Evolutionary conservation across 129 eudicot genomes (phyloP), one percentile per base, ranked within the genome.

Genomic region (Tanacetum coccineum): DNA sequence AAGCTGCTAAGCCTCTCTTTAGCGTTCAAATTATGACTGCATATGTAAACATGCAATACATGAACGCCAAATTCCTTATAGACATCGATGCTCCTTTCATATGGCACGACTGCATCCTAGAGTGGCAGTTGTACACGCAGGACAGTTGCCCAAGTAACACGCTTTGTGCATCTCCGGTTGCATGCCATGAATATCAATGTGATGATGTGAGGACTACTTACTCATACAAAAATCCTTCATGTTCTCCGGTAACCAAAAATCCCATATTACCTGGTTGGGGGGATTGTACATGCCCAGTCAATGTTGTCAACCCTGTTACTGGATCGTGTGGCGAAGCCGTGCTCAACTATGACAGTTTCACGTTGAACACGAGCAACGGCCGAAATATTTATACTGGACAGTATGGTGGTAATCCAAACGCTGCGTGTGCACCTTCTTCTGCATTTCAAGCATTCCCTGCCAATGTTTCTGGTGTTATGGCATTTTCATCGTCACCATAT

Each of bases 1-100:
- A n/a, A n/a, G 68, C 74, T 6, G 70, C 72, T 13, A 74, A 65
- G 66, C 59, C 85, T 36, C 79, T 79, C 26, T 81, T 48, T 45
- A 78, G 70, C 73, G 70, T 78, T 62, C 53, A 65, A 19, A 57
- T 70, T 71, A 66, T 70, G 68, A 30, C 76, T 17, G 6, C 64
- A 12, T 64, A 45, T 15, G 59, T 42, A 12, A 65, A 74, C 66
- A 9, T 11, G 22, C 51, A 56, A 2, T 74, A 6, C 6, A 11
- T 64, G 52, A 21, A 18, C 0, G 28, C 72, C 12, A 74, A 70
- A 65, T 59, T 66, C 19, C 80, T 85, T 59, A 73, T 81, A 32
- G 87, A 85, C 62, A 70, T 85, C 45, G 70, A 67, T 13, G 77
- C 87, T 3, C 82, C 84, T 0, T 73, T 72, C 66, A 60, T 62